These are phyloP conservation scores for Polychaeton citri DNA, from an alignment of 2,329 filamentous ascomycete genomes.

Conservation along the genomic window DNA sequence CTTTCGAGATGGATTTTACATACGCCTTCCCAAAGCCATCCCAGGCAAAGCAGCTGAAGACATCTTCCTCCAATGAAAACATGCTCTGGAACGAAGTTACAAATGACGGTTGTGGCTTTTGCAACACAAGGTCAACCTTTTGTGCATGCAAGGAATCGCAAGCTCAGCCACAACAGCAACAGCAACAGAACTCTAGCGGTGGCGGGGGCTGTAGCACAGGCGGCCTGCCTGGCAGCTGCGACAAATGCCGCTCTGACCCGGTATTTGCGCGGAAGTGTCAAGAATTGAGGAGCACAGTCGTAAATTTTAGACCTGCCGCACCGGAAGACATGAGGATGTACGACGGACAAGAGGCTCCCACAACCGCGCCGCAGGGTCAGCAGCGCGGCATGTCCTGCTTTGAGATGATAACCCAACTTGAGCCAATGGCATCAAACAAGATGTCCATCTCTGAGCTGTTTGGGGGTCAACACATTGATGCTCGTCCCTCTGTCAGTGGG, in stretches of 20 bases:
- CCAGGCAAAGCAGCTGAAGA: background rate
- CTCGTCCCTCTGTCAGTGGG: slow-evolving; percentile 4
- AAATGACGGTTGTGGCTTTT: slow-evolving; percentile 18
- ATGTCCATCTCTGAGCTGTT: slow-evolving; percentile 7
- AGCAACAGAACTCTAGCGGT: slow-evolving; percentile 1
- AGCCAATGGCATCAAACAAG: slow-evolving; percentile 1
- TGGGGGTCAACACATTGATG: slow-evolving; percentile 3
- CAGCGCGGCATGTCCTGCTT: slow-evolving; percentile 5
- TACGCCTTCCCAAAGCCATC: background rate
- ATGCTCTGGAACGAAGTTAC: slow-evolving; percentile 4
- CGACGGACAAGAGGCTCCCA: slow-evolving; percentile 2
- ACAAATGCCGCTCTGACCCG: slow-evolving; percentile 14
- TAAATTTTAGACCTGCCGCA: slow-evolving; percentile 9
- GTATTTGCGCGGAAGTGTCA: slow-evolving; percentile 3
- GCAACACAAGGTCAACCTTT: slow-evolving; percentile 11
- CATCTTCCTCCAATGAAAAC: slow-evolving; percentile 10
- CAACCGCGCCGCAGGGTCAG: background rate
- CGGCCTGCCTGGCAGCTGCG: slow-evolving; percentile 14
- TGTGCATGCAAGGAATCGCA: slow-evolving; percentile 11
- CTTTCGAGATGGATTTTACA: slow-evolving; percentile 1
- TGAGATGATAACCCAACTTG: slow-evolving; percentile 5
- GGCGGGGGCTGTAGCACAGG: slow-evolving; percentile 2
- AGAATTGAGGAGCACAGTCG: background rate
- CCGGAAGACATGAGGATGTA: slow-evolving; percentile 11
- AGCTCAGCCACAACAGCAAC: slow-evolving; percentile 4